Conservation (phyloP, 306 rosid species). For the Trifolium fragiferum region DNA sequence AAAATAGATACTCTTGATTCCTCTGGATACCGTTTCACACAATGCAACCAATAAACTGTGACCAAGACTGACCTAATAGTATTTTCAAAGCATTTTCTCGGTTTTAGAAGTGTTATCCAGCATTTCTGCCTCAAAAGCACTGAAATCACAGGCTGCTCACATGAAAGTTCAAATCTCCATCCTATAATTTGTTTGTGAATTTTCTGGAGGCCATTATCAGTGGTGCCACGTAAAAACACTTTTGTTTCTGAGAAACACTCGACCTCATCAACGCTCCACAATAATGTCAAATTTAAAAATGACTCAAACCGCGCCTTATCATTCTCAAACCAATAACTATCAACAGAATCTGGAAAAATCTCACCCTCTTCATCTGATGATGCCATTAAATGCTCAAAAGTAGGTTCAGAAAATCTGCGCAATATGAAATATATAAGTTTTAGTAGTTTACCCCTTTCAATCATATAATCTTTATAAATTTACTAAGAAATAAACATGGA, state of each 20-base stretch:
- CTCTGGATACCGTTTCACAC: constrained; percentile 59
- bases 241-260: constrained; percentile 21
- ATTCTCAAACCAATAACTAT: constrained; percentile 49
- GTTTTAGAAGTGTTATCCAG: constrained; percentile 65
- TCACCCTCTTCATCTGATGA: constrained; percentile 71
- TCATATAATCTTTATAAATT: neutral
- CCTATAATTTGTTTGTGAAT: constrained; percentile 54
- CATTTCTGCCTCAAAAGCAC: constrained; percentile 56
- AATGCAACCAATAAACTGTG: constrained; percentile 64
- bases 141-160: constrained; percentile 52
- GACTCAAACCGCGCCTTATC: constrained; percentile 51
- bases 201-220: constrained; percentile 49
- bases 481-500: neutral
- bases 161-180: constrained; percentile 64
- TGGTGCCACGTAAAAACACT: constrained; percentile 51
- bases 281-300: constrained; percentile 51
- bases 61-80: constrained; percentile 53
- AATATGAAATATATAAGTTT: constrained; percentile 18
- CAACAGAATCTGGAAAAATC: constrained; percentile 41
- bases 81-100: constrained; percentile 54
- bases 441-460: constrained; percentile 4
- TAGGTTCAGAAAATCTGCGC: constrained; percentile 28
- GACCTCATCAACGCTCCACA: constrained; percentile 51
- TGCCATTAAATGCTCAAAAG: constrained; percentile 55
- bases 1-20: constrained; percentile 45